Evolutionary conservation across 352 stramenopile species (phyloP), one percentile per base, ranked within the genome.

Genomic region (Plasmopara halstedii): DNA sequence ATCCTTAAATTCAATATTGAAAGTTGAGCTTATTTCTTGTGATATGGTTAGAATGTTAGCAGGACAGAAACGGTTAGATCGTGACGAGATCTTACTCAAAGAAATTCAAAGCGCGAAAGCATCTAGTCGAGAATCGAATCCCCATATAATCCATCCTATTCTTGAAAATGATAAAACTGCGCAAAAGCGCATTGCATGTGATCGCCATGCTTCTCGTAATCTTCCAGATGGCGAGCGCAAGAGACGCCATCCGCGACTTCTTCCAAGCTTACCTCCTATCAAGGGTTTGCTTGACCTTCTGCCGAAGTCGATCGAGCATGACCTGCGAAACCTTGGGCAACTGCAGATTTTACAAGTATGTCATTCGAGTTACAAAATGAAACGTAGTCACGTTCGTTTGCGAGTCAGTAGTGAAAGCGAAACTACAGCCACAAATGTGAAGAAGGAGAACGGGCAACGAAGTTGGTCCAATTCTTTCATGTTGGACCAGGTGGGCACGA

Each of bases 251-350:
- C 71, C 73, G 15, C 72, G 73, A 39, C 62, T 94, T 23, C 70
- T 94, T 35, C 83, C 83, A 14, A 89, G 78, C 45, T 64, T 91
- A 13, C 78, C 80, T 23, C 74, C 78, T 25, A 83, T 91, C 22
- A 89, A 90, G 18, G 83, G 83, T 5, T 51, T 94, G 31, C 43
- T 94, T 4, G 83, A 94, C 31, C 40, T 94, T n/a, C 55, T 94
- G 5, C 83, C 83, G 1, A 91, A 87, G 42, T 64, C 73, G n/a
- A 51, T 71, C 2, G 69, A 83, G 23, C 58, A 55, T 45, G 70
- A 89, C 21, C 51, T 67, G 6, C 79, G 70, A 29, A 60, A 57
- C 14, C 39, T 84, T 26, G 76, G 70, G 3, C 74, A 88, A 51
- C 39, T 92, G 11, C 76, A 88, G 49, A 74, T 94, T 19, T 41